Evolutionary conservation across 2,329 filamentous ascomycete genomes (phyloP).

Genomic region (Fusarium nanum): DNA sequence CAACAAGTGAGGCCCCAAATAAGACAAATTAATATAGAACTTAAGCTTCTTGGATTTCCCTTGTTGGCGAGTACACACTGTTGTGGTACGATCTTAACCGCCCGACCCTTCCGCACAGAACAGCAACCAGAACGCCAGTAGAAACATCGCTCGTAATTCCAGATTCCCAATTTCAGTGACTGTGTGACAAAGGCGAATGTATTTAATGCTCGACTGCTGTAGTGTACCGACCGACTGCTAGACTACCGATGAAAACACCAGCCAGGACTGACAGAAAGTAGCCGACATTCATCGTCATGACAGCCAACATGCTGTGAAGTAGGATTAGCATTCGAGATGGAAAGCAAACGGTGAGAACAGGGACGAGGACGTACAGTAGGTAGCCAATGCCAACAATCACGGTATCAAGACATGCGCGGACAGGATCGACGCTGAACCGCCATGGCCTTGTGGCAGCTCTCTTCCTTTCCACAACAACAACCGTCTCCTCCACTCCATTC

Average conservation of each 20-base stretch:
- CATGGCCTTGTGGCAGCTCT: constrained; percentile 72
- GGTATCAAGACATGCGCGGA: constrained; percentile 77
- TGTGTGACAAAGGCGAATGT: background rate
- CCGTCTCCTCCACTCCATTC: constrained; percentile 84
- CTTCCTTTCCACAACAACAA: constrained; percentile 75
- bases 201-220: constrained; percentile 60
- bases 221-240: constrained; percentile 79
- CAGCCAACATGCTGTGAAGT: constrained; percentile 83
- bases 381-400: constrained; percentile 83
- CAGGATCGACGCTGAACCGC: constrained; percentile 82
- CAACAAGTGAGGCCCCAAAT: background rate
- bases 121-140: constrained; percentile 1
- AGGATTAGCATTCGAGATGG: constrained; percentile 8
- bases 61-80: too few relatives aligned
- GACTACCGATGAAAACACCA: constrained; percentile 86
- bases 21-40: background rate
- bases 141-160: background rate
- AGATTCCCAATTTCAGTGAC: background rate
- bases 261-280: constrained; percentile 85
- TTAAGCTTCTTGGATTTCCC: background rate
- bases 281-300: constrained; percentile 90
- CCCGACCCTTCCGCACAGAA: background rate
- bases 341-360: background rate
- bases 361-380: constrained; percentile 75
- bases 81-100: background rate